A percentile compares a stretch with the other conserved stretches of the same genome.
Evolutionary conservation across 257 asterid species (phyloP).

Genomic region (Asclepias syriaca): DNA sequence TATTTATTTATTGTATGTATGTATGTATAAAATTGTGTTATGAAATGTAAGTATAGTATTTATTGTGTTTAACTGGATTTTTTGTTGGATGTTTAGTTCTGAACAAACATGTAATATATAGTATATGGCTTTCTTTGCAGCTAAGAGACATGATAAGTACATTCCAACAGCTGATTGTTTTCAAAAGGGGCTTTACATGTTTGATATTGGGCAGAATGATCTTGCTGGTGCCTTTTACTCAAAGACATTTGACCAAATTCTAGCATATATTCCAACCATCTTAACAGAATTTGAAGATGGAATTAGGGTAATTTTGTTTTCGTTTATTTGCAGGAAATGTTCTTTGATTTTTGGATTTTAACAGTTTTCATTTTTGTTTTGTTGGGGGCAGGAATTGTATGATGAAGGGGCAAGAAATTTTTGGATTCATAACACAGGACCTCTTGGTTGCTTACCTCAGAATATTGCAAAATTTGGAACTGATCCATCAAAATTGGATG

Average conservation of each 20-base stretch:
- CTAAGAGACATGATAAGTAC: slow-evolving; percentile 54
- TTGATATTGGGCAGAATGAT: slow-evolving; percentile 97
- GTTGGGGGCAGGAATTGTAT: slow-evolving; percentile 47
- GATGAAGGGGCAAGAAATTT: slow-evolving; percentile 80
- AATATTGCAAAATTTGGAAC: slow-evolving; percentile 75
- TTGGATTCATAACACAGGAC: slow-evolving; percentile 96
- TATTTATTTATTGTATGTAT: neutral
- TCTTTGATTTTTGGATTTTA: neutral
- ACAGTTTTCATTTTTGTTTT: neutral
- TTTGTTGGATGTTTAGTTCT: neutral
- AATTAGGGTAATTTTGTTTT: slow-evolving; percentile 33
- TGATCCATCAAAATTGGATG: slow-evolving; percentile 82
- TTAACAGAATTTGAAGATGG: slow-evolving; percentile 67
- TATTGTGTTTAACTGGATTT: too few species aligned
- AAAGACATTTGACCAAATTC: slow-evolving; percentile 71
- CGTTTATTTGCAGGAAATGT: neutral
- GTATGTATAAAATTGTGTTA: too few species aligned
- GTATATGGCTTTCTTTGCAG: slow-evolving; percentile 32
- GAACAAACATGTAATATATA: neutral
- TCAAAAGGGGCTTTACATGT: slow-evolving; percentile 73
- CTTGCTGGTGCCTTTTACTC: slow-evolving; percentile 90
- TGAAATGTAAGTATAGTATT: too few species aligned
- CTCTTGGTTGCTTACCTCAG: slow-evolving; percentile 89
- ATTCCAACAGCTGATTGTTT: slow-evolving; percentile 62
- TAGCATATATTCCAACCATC: slow-evolving; percentile 74